Evolutionary conservation across 2,329 filamentous ascomycete species (phyloP).

Genomic region (Aspergillus versicolor): DNA sequence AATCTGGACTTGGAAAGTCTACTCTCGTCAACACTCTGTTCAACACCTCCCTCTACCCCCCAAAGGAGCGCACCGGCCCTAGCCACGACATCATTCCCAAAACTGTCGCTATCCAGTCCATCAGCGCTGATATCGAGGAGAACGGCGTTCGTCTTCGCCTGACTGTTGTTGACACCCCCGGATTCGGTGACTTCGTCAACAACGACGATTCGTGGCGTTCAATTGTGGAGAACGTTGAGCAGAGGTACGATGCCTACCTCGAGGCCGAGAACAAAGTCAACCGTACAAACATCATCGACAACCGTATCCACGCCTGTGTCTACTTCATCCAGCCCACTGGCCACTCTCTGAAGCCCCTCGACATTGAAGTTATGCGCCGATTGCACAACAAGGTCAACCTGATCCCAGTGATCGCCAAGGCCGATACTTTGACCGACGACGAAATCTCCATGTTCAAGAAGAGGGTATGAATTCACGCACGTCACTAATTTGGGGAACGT

Average conservation of each 20-base stretch:
- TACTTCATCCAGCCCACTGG: conserved; percentile 99
- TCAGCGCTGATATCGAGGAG: conserved; percentile 96
- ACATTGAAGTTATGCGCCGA: conserved; percentile 99
- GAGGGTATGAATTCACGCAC: conserved; percentile 63
- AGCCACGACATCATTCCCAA: conserved; percentile 98
- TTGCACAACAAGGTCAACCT: conserved; percentile 99
- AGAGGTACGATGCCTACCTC: conserved; percentile 96
- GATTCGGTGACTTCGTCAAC: conserved; percentile 99
- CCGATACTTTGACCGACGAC: conserved; percentile 95
- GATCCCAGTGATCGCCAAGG: conserved; percentile 98
- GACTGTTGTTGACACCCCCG: conserved; percentile 96
- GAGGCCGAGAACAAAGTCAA: conserved; percentile 99
- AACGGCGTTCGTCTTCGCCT: conserved; percentile 93
- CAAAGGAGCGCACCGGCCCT: conserved; percentile 96
- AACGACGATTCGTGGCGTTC: conserved; percentile 99
- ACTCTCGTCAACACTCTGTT: conserved; percentile 99
- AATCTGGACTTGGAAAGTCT: conserved; percentile 98
- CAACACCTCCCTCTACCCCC: conserved; percentile 98
- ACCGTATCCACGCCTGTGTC: conserved; percentile 96
- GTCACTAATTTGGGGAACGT: background rate
- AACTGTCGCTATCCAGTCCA: conserved; percentile 92
- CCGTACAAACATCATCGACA: conserved; percentile 99
- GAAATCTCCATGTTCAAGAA: conserved; percentile 94
- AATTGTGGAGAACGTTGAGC: conserved; percentile 99
- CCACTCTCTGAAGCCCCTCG: conserved; percentile 95